A percentile compares a stretch with the other conserved stretches of the same genome.
Conservation (phyloP, 345 rosid genomes). For the Gossypium ekmanianum region DNA sequence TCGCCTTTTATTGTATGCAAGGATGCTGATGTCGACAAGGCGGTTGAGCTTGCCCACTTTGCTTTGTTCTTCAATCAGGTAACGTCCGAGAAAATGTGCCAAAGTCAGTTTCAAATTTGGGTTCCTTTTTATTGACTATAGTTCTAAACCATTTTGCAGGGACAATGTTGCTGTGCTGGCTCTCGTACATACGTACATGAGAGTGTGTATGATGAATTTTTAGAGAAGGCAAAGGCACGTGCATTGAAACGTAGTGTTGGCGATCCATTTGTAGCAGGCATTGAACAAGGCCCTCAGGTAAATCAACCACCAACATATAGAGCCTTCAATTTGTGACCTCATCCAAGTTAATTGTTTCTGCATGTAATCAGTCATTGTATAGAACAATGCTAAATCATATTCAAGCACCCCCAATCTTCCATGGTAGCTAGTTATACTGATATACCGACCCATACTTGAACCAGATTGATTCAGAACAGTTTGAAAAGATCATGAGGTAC, state of each 20-base stretch:
- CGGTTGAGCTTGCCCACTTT: conserved; percentile 59
- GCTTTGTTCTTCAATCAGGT: conserved; percentile 79
- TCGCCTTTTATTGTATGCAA: conserved; percentile 69
- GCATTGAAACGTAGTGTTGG: conserved; percentile 55
- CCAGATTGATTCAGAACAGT: conserved; percentile 59
- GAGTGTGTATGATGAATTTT: conserved; percentile 52
- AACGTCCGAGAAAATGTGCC: neutral
- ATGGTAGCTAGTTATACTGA: neutral
- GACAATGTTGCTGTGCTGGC: conserved; percentile 79
- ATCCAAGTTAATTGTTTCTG: neutral
- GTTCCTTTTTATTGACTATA: neutral
- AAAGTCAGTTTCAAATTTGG: neutral
- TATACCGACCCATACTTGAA: neutral
- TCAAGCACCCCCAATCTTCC: neutral
- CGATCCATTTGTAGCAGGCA: conserved; percentile 57
- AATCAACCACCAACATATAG: neutral
- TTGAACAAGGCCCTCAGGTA: conserved; percentile 84
- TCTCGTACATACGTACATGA: conserved; percentile 77
- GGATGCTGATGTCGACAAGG: conserved; percentile 66
- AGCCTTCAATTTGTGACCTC: neutral
- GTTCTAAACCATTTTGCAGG: conserved; percentile 32
- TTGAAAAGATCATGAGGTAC: conserved; percentile 48
- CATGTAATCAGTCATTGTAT: neutral
- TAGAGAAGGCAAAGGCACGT: conserved; percentile 56
- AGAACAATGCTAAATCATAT: no score